Percentiles rank a stretch among this genome's conserved stretches.
These are phyloP conservation scores for Candida sanyaensis DNA, from an alignment of 1,139 yeast species.

Conservation along the genomic window DNA sequence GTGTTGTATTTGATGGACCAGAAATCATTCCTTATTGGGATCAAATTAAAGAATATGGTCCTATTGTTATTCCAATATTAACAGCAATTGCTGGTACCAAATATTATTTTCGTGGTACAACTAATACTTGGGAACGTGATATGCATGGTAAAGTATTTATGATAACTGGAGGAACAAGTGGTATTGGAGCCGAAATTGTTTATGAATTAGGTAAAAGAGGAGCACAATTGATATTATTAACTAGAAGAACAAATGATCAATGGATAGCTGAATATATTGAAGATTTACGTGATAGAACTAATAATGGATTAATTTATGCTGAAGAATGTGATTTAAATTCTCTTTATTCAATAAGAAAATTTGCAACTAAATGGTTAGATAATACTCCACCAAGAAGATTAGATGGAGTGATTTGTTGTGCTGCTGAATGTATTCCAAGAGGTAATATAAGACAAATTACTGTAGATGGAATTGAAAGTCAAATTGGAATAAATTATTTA, in stretches of 20 bases:
- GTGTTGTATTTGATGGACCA: conserved; percentile 70
- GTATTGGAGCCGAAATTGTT: conserved; percentile 79
- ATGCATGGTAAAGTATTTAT: conserved; percentile 88
- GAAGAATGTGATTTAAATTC: conserved; percentile 84
- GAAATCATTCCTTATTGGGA: conserved; percentile 71
- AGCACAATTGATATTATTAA: conserved; percentile 81
- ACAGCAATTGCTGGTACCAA: conserved; percentile 49
- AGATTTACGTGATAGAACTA: conserved; percentile 69
- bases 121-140: conserved; percentile 89
- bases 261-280: conserved; percentile 83
- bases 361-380: conserved; percentile 94
- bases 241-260: conserved; percentile 60
- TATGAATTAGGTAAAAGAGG: conserved; percentile 76
- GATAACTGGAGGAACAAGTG: conserved; percentile 83
- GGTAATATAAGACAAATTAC: conserved; percentile 63
- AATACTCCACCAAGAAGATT: conserved; percentile 86
- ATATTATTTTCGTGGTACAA: conserved; percentile 73
- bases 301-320: conserved; percentile 77
- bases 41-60: conserved; percentile 54
- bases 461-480: conserved; percentile 81
- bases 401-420: conserved; percentile 87
- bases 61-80: conserved; percentile 43
- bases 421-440: conserved; percentile 74
- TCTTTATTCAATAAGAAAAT: conserved; percentile 76
- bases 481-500: conserved; percentile 79